Conservation (phyloP, 108 stramenopile species). For the Cyclotella choctawhatcheeana region DNA sequence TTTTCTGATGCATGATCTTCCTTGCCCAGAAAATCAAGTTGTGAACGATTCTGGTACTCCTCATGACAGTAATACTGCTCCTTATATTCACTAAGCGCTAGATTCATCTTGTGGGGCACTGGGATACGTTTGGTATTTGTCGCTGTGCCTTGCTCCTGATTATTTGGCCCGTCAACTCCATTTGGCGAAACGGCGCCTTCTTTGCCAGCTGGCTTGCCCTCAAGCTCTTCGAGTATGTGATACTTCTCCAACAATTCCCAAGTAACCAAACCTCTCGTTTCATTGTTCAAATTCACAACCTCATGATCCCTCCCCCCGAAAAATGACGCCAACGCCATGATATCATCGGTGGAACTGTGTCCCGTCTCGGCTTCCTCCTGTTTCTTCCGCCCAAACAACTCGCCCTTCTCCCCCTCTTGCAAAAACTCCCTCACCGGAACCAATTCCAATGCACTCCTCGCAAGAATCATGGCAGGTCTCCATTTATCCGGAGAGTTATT, state of each 20-base stretch:
- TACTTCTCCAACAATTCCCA: neutral
- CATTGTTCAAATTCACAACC: neutral
- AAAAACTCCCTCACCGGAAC: conserved; percentile 49
- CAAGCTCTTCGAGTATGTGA: neutral
- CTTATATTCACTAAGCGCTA: neutral
- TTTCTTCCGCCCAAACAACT: conserved; percentile 39
- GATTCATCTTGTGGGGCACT: neutral
- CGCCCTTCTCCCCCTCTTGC: conserved; percentile 51
- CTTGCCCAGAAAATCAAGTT: too few species aligned
- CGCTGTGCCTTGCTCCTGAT: neutral
- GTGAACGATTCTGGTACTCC: neutral
- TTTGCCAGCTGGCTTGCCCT: neutral
- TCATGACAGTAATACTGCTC: neutral
- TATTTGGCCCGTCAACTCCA: neutral
- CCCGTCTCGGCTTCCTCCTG: neutral
- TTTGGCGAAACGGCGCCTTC: neutral
- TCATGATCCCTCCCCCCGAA: conserved; percentile 26
- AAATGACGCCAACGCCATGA: conserved; percentile 42
- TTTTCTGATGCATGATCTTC: too few species aligned
- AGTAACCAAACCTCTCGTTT: neutral
- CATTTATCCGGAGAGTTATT: conserved; percentile 38
- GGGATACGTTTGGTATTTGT: neutral
- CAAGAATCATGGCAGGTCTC: conserved; percentile 65
- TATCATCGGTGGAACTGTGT: conserved; percentile 1
- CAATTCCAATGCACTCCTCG: conserved; percentile 69